Evolutionary conservation across 2,329 filamentous ascomycete genomes (phyloP).

Genomic region (Ustulina deusta): DNA sequence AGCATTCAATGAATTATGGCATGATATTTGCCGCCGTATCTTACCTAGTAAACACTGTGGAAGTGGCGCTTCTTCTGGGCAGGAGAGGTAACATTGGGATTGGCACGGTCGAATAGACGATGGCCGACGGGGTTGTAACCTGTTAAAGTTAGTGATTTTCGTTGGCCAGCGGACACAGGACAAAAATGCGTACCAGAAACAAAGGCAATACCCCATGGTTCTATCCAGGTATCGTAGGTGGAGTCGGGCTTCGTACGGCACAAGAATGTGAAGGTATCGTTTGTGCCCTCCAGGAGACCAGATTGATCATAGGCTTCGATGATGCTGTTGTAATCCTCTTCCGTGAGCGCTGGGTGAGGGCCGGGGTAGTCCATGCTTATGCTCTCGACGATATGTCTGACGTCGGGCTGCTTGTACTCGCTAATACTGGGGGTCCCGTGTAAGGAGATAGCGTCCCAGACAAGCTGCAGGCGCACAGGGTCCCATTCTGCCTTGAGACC

Average conservation of each 20-base stretch:
- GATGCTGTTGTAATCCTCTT: constrained; percentile 38
- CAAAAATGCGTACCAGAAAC: too few species aligned
- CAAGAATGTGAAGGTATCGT: constrained; percentile 42
- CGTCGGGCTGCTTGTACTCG: constrained; percentile 43
- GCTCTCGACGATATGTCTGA: constrained; percentile 36
- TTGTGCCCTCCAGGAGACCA: constrained; percentile 39
- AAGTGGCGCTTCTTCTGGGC: constrained; percentile 2
- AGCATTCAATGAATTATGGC: background rate
- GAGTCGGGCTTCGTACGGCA: constrained; percentile 35
- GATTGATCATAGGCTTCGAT: constrained; percentile 35
- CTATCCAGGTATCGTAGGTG: constrained; percentile 37
- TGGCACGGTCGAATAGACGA: constrained; percentile 24
- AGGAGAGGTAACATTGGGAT: constrained; percentile 12
- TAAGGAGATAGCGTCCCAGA: constrained; percentile 45
- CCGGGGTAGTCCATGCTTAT: constrained; percentile 43
- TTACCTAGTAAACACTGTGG: constrained; percentile 1
- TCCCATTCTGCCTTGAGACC: constrained; percentile 37
- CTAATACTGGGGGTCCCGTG: constrained; percentile 43
- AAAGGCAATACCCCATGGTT: constrained; percentile 23
- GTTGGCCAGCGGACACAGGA: too few species aligned
- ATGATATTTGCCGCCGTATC: background rate
- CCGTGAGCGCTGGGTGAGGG: constrained; percentile 33
- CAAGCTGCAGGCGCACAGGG: constrained; percentile 39
- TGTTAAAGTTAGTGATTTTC: too few species aligned
- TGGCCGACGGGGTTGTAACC: constrained; percentile 28